phyloP scores from a whole-genome alignment of 1,284 basidiomycete genomes.

The Pascua guehoae region DNA sequence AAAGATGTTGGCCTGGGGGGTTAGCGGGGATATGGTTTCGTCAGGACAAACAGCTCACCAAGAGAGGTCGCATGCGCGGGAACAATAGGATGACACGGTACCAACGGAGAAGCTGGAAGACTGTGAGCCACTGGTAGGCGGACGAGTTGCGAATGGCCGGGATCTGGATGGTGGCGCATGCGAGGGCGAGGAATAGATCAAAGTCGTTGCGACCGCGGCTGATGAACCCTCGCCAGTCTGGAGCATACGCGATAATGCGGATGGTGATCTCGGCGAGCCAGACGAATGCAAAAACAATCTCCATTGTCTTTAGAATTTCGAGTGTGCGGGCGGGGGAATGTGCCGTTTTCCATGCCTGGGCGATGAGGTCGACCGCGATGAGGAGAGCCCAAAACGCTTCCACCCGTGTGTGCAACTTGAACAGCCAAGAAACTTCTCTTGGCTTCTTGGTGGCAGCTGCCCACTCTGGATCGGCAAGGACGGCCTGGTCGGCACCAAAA shows the following conservation, averaged over 20 bases:
- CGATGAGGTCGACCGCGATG: slow-evolving; percentile 62
- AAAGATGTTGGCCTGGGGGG: slow-evolving; percentile 70
- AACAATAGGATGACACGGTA: slow-evolving; percentile 79
- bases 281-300: slow-evolving; percentile 73
- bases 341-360: slow-evolving; percentile 73
- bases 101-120: slow-evolving; percentile 83
- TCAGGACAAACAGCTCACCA: slow-evolving; percentile 13
- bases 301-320: slow-evolving; percentile 59
- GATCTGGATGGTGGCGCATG: slow-evolving; percentile 78
- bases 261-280: slow-evolving; percentile 87
- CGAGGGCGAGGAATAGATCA: slow-evolving; percentile 77
- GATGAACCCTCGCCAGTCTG: slow-evolving; percentile 80
- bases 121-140: slow-evolving; percentile 85
- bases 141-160: slow-evolving; percentile 65
- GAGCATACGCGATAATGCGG: slow-evolving; percentile 68
- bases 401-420: slow-evolving; percentile 50
- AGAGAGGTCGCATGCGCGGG: slow-evolving; percentile 42
- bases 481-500: slow-evolving; percentile 73
- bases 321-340: slow-evolving; percentile 55
- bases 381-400: slow-evolving; percentile 71
- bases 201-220: slow-evolving; percentile 64
- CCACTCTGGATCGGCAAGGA: slow-evolving; percentile 34
- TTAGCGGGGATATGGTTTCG: background rate
- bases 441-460: slow-evolving; percentile 28
- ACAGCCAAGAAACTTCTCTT: slow-evolving; percentile 20